A percentile compares a stretch with the other conserved stretches of the same genome.
Conservation (phyloP, 768 basidiomycete genomes). For the Peribolospora kevripleyi region DNA sequence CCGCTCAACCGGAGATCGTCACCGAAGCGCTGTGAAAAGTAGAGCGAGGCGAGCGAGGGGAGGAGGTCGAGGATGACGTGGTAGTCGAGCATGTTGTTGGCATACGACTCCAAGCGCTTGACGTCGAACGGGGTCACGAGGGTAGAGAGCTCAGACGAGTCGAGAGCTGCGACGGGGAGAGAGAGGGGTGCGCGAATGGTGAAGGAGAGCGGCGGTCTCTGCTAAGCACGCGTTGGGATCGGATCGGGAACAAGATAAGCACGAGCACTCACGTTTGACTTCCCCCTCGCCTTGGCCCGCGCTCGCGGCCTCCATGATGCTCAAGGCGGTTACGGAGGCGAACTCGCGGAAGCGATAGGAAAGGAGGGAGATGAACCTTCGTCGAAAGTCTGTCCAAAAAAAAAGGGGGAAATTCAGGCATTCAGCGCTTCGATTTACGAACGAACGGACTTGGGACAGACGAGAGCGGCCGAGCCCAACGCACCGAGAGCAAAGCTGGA, state of each 20-base stretch:
- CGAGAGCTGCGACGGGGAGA: slow-evolving; percentile 24
- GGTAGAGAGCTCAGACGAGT: slow-evolving; percentile 32
- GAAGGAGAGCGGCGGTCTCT: not conserved
- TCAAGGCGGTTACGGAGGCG: slow-evolving; percentile 60
- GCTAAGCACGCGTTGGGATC: not conserved
- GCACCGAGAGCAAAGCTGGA: slow-evolving; percentile 40
- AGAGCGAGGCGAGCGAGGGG: slow-evolving; percentile 53
- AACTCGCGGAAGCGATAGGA: slow-evolving; percentile 88
- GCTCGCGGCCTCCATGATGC: slow-evolving; percentile 65
- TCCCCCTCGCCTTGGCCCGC: slow-evolving; percentile 21
- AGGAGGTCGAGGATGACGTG: slow-evolving; percentile 85
- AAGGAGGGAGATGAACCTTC: slow-evolving; percentile 63
- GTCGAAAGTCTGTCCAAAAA: slow-evolving; percentile 48
- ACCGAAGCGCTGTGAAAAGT: slow-evolving; percentile 43
- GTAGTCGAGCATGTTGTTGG: slow-evolving; percentile 86
- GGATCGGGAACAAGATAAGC: slow-evolving; percentile 1
- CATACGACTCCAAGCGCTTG: slow-evolving; percentile 83
- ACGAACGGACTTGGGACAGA: not conserved
- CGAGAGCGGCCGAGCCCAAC: not conserved
- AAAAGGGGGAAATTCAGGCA: not conserved
- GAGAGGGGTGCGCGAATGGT: slow-evolving; percentile 24
- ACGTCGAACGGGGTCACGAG: slow-evolving; percentile 75
- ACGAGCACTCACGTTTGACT: not conserved
- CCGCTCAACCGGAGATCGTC: slow-evolving; percentile 47
- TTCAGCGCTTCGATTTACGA: slow-evolving; percentile 13